Conservation (phyloP, 1,139 yeast species). For the Sugiyamaella sp. region DNA sequence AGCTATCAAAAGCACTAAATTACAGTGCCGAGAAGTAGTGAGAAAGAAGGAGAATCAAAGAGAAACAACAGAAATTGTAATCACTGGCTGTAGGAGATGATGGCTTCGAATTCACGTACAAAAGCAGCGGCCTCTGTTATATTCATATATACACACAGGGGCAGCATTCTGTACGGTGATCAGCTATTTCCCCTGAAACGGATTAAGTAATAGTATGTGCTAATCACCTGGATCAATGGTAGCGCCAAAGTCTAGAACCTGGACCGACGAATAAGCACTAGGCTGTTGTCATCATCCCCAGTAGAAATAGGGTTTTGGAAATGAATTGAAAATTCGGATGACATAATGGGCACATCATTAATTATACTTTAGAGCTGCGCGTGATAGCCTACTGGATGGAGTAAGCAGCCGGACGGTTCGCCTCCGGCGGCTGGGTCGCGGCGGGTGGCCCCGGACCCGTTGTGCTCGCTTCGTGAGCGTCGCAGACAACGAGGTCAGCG, state of each 20-base stretch:
- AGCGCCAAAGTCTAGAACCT: background rate
- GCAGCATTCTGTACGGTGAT: background rate
- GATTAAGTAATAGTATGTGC: background rate
- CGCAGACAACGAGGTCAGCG: too few species aligned
- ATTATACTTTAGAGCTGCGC: background rate
- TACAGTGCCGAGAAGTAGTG: too few species aligned
- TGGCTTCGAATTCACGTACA: too few species aligned
- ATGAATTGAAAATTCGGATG: background rate
- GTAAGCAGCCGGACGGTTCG: background rate
- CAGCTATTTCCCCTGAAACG: constrained; percentile 4
- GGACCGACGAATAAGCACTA: background rate
- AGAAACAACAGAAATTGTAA: background rate
- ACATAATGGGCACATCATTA: background rate
- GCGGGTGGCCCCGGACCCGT: background rate
- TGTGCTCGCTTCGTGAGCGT: too few species aligned
- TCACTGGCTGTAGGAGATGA: background rate
- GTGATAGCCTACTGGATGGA: background rate
- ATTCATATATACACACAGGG: too few species aligned
- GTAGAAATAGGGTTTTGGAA: background rate
- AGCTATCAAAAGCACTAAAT: background rate
- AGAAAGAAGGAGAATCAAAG: background rate
- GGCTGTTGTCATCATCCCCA: background rate
- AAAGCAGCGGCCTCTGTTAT: too few species aligned
- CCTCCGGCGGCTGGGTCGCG: background rate
- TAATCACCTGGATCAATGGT: background rate